Evolutionary conservation across 768 basidiomycete genomes (phyloP).

Genomic region (Podaxis mareebaensis): DNA sequence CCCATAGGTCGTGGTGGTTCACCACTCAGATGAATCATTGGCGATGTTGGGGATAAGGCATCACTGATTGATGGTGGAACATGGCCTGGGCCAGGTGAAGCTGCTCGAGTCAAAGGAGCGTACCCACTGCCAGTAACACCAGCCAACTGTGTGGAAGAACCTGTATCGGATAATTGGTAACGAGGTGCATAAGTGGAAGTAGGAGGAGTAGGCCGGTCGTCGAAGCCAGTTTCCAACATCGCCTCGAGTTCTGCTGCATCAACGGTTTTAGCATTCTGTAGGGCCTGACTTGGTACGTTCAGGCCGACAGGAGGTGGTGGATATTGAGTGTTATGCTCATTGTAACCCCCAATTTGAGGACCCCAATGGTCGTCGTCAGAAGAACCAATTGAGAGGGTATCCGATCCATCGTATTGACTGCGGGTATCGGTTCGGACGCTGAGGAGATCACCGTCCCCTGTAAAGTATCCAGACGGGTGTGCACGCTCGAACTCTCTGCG

Average conservation of each 20-base stretch:
- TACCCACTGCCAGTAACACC: constrained; percentile 53
- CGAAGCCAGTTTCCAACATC: constrained; percentile 91
- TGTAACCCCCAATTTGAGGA: constrained; percentile 91
- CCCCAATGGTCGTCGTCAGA: constrained; percentile 98
- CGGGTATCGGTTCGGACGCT: constrained; percentile 51
- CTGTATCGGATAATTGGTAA: constrained; percentile 61
- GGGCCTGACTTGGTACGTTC: constrained; percentile 37
- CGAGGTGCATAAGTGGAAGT: constrained; percentile 46
- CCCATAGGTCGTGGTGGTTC: constrained; percentile 18
- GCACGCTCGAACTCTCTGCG: constrained; percentile 78
- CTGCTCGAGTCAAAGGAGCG: constrained; percentile 52
- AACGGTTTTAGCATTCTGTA: constrained; percentile 49
- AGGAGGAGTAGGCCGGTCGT: constrained; percentile 63
- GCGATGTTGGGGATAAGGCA: constrained; percentile 41
- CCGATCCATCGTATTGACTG: constrained; percentile 76
- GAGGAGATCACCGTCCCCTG: constrained; percentile 64
- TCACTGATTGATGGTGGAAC: constrained; percentile 29
- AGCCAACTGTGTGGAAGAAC: constrained; percentile 43
- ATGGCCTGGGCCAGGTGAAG: constrained; percentile 36
- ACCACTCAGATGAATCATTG: constrained; percentile 30
- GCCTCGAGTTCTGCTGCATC: constrained; percentile 82
- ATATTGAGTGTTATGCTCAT: constrained; percentile 77
- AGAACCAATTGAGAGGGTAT: constrained; percentile 77
- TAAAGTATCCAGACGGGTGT: constrained; percentile 67
- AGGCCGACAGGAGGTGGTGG: constrained; percentile 86